A percentile compares a stretch with the other conserved stretches of the same genome.
Conservation (phyloP, 768 basidiomycete genomes). For the Amanita exitialis region DNA sequence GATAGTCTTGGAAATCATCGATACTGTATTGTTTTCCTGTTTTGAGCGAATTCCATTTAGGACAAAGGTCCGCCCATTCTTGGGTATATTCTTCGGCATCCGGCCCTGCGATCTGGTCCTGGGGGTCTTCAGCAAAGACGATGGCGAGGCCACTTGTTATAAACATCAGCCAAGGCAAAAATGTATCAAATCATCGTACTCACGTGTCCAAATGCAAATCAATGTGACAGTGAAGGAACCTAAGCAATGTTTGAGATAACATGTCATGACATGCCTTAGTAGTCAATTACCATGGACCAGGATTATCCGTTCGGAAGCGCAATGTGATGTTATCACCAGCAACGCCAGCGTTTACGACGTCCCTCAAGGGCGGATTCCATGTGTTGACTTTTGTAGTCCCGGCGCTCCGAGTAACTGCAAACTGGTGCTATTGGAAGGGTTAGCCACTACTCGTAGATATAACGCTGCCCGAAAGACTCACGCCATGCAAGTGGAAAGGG, state of each 20-base stretch:
- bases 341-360: constrained; percentile 30
- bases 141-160: constrained; percentile 22
- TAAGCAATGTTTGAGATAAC: constrained; percentile 1
- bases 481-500: constrained; percentile 32
- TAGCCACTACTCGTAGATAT: background rate
- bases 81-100: constrained; percentile 4
- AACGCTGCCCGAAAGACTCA: constrained; percentile 12
- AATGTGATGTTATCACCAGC: constrained; percentile 29
- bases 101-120: background rate
- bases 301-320: constrained; percentile 51
- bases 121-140: constrained; percentile 25
- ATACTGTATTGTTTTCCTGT: constrained; percentile 7
- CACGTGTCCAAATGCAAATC: constrained; percentile 30
- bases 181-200: background rate
- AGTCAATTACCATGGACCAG: constrained; percentile 39
- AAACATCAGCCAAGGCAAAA: background rate
- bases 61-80: constrained; percentile 20
- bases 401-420: constrained; percentile 27
- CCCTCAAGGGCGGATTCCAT: constrained; percentile 41
- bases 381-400: constrained; percentile 25
- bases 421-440: constrained; percentile 24
- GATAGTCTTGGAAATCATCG: background rate
- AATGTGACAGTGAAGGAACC: constrained; percentile 15
- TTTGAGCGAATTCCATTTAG: constrained; percentile 16
- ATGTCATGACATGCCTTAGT: background rate